These are phyloP conservation scores for Sarocladium brachiariae DNA, from an alignment of 2,329 filamentous ascomycete genomes.

Conservation along the genomic window DNA sequence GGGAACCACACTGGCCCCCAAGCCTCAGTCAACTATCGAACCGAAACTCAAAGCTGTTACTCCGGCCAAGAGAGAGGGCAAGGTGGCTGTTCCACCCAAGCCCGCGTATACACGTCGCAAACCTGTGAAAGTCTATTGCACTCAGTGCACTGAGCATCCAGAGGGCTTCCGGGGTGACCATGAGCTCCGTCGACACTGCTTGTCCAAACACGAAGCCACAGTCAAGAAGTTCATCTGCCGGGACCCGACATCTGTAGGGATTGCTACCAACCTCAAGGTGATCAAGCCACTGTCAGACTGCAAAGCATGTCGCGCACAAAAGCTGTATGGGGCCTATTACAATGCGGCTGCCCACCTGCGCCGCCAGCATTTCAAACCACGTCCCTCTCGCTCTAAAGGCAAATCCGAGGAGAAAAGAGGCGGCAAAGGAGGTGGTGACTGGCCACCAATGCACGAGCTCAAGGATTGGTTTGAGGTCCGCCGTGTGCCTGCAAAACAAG, in stretches of 20 bases:
- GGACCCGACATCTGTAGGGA: slow-evolving; percentile 38
- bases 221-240: slow-evolving; percentile 54
- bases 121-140: slow-evolving; percentile 65
- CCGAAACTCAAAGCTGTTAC: slow-evolving; percentile 11
- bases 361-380: slow-evolving; percentile 77
- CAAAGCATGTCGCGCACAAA: slow-evolving; percentile 71
- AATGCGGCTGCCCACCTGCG: slow-evolving; percentile 89
- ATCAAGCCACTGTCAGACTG: slow-evolving; percentile 64
- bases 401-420: slow-evolving; percentile 42
- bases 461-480: slow-evolving; percentile 55
- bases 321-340: slow-evolving; percentile 86
- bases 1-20: slow-evolving; percentile 36
- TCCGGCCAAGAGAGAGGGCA: slow-evolving; percentile 31
- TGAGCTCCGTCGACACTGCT: slow-evolving; percentile 64
- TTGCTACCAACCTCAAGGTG: slow-evolving; percentile 35
- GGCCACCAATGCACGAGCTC: slow-evolving; percentile 49
- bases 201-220: slow-evolving; percentile 53
- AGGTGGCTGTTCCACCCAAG: slow-evolving; percentile 35
- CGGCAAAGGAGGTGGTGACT: slow-evolving; percentile 47
- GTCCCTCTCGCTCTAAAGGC: slow-evolving; percentile 37
- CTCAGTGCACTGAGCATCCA: slow-evolving; percentile 62
- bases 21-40: slow-evolving; percentile 24
- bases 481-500: slow-evolving; percentile 34
- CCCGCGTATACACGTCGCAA: slow-evolving; percentile 52
- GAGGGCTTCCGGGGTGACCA: slow-evolving; percentile 82